Evolutionary conservation across 139 green algal genomes (phyloP), one percentile per base, ranked within the genome.

Genomic region (Nannochloris sp.): DNA sequence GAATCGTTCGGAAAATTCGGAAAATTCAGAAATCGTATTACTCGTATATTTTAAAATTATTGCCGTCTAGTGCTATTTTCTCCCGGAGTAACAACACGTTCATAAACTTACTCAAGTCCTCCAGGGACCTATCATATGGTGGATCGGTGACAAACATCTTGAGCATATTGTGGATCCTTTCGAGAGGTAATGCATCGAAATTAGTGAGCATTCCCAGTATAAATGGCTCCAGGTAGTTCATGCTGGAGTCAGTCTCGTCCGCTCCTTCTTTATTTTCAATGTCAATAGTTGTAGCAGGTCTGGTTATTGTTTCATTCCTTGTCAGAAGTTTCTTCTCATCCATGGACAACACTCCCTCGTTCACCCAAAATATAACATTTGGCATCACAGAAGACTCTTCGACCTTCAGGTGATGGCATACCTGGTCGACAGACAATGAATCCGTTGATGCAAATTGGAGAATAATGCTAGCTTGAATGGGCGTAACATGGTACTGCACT

Each of bases 91-190:
- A 80, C 55, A 95, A 69, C 3, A 66, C 37, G 1, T n/a, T 57
- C 60, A 95, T 60, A 66, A 90, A 91, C 1, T 63, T 69, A 5
- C 72, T 69, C 53, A 95, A 72, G 63, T 95, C 78, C 44, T 87
- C 74, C 21, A 76, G 44, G 3, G 61, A 82, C 43, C 81, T 87
- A 58, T 96, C 89, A 66, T 94, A 96, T 9, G 79, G 79, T 21
- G 88, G 88, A 23, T 92, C 83, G 2, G 78, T 67, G 23, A 91
- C 85, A 81, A 97, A 97, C 80, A 96, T 92, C 53, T 93, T 90
- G 40, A 97, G 79, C 84, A 96, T 92, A 78, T 93, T 89, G 71
- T 97, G 89, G 49, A 97, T 88, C 4, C 88, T 74, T 24, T 95
- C 88, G 50, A 94, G 57, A 0, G 88, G 77, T 64, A 97, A 67